Evolutionary conservation across 75 land plant genomes (phyloP).

Genomic region (Azolla pinnata): DNA sequence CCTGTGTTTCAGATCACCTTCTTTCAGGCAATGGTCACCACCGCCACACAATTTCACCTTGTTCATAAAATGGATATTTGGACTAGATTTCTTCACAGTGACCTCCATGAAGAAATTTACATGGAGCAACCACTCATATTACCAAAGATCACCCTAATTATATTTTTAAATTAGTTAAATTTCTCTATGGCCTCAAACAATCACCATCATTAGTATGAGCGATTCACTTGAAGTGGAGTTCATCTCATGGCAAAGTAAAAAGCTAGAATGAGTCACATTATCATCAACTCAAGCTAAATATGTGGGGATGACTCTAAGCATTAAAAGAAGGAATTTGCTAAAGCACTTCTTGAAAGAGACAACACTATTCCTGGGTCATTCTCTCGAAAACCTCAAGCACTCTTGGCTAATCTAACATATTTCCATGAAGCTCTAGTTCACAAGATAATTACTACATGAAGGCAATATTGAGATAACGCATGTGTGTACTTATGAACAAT

Average conservation of each 20-base stretch:
- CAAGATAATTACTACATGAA: not conserved
- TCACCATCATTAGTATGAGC: not conserved
- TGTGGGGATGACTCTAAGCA: not conserved
- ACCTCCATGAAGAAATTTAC: not conserved
- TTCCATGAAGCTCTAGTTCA: not conserved
- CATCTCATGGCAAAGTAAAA: not conserved
- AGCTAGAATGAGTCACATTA: not conserved
- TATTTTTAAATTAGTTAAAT: not conserved
- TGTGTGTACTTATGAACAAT: too few relatives aligned
- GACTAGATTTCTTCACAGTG: not conserved
- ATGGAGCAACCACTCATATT: not conserved
- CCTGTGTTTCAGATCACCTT: not conserved
- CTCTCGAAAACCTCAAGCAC: not conserved
- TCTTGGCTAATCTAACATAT: not conserved
- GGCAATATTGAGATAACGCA: too few relatives aligned
- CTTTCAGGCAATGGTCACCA: not conserved
- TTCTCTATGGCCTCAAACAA: not conserved
- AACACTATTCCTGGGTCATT: not conserved
- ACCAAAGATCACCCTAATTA: not conserved
- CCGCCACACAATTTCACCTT: not conserved
- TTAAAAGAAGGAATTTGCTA: not conserved
- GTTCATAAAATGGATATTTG: not conserved
- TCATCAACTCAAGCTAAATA: not conserved
- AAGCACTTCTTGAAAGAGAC: not conserved
- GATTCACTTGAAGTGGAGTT: not conserved